Evolutionary conservation across 2,329 filamentous ascomycete species (phyloP).

Genomic region (Raffaelea deltoideospora): DNA sequence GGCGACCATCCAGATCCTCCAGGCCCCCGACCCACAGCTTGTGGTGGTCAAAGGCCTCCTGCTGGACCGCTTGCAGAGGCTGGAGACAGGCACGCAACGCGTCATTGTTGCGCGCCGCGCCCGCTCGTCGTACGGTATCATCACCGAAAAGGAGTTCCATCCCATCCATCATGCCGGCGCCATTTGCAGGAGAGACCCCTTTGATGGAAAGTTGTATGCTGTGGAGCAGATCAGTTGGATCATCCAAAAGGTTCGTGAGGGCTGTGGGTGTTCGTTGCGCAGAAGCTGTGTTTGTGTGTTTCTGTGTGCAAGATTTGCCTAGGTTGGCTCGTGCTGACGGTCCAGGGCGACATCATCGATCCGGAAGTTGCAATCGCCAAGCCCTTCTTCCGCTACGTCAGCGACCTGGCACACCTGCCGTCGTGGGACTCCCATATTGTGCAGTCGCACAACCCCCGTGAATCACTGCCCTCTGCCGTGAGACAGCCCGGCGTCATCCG

Average conservation of each 20-base stretch:
- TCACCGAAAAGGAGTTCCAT: slow-evolving; percentile 22
- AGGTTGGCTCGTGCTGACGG: not conserved
- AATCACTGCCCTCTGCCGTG: slow-evolving; percentile 20
- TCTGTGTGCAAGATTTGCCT: too few species aligned
- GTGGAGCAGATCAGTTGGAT: slow-evolving; percentile 27
- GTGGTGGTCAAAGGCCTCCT: slow-evolving; percentile 39
- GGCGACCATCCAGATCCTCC: slow-evolving; percentile 21
- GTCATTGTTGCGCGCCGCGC: slow-evolving; percentile 27
- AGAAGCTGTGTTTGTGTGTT: not conserved
- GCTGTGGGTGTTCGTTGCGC: slow-evolving; percentile 8
- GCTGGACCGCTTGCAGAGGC: slow-evolving; percentile 32
- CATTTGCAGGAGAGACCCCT: slow-evolving; percentile 18
- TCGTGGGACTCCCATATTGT: slow-evolving; percentile 24
- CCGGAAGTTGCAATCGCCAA: slow-evolving; percentile 20
- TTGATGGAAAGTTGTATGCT: slow-evolving; percentile 14
- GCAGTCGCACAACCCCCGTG: slow-evolving; percentile 21
- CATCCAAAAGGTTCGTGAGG: slow-evolving; percentile 24
- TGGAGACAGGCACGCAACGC: slow-evolving; percentile 22
- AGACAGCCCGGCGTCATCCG: slow-evolving; percentile 7
- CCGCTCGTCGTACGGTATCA: slow-evolving; percentile 26
- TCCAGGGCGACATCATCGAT: slow-evolving; percentile 23
- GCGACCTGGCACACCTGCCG: slow-evolving; percentile 16
- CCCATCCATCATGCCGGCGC: slow-evolving; percentile 20
- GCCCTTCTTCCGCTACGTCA: slow-evolving; percentile 18
- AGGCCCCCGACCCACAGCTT: slow-evolving; percentile 35